Evolutionary conservation across 2,329 filamentous ascomycete species (phyloP).

Genomic region (Scleromitrula shiraiana): DNA sequence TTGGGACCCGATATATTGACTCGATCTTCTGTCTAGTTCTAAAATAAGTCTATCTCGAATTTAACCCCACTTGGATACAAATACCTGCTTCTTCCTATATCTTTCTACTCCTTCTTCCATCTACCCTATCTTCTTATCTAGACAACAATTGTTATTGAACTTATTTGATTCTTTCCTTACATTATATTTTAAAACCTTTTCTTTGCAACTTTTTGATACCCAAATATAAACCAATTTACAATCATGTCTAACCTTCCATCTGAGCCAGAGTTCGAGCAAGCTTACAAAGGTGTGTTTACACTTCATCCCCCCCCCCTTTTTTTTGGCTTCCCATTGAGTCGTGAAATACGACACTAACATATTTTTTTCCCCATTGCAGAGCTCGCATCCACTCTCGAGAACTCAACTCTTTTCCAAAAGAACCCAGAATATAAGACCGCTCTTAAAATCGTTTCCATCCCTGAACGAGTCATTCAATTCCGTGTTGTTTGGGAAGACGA

Average conservation of each 20-base stretch:
- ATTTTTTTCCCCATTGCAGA: constrained; percentile 51
- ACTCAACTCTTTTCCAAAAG: constrained; percentile 86
- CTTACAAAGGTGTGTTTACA: constrained; percentile 70
- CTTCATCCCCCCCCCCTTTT: not conserved
- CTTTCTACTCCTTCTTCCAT: too few relatives aligned
- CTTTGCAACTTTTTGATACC: not conserved
- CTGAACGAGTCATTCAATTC: constrained; percentile 96
- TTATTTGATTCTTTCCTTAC: not conserved
- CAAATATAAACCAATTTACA: constrained; percentile 1
- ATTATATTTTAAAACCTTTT: not conserved
- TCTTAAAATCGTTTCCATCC: constrained; percentile 78
- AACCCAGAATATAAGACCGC: constrained; percentile 92
- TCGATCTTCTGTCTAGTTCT: too few relatives aligned
- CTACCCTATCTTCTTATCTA: too few relatives aligned
- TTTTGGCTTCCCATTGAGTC: not conserved
- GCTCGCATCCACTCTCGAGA: constrained; percentile 88
- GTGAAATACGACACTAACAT: constrained; percentile 1
- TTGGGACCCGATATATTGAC: too few relatives aligned
- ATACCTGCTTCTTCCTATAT: not conserved
- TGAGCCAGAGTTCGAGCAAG: constrained; percentile 98
- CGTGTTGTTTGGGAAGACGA: constrained; percentile 96
- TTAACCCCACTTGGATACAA: constrained; percentile 7
- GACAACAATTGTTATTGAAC: too few relatives aligned
- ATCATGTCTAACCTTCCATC: constrained; percentile 73
- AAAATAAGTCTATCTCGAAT: not conserved